These are phyloP conservation scores for Candida gigantensis DNA, from an alignment of 1,139 yeast species.

Conservation along the genomic window DNA sequence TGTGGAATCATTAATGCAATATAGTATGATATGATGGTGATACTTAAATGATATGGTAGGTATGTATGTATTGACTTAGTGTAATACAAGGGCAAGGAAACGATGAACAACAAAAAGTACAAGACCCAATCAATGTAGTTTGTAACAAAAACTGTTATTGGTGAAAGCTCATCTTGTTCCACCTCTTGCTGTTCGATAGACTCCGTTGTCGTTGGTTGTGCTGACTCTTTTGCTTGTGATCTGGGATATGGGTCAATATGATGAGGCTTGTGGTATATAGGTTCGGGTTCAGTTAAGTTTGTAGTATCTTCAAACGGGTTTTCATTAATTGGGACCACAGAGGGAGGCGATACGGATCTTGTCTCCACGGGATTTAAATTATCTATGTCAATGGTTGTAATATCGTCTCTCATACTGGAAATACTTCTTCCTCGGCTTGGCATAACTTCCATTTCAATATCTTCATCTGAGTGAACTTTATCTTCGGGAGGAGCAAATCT, in stretches of 20 bases:
- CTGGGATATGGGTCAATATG: conserved; percentile 10
- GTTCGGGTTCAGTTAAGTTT: conserved; percentile 19
- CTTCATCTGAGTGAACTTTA: conserved; percentile 16
- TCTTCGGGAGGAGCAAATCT: conserved; percentile 18
- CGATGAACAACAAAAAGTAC: conserved; percentile 46
- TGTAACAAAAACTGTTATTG: conserved; percentile 31
- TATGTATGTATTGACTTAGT: conserved; percentile 48
- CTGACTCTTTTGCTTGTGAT: conserved; percentile 3
- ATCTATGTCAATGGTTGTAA: conserved; percentile 36
- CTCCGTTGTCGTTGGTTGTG: conserved; percentile 5
- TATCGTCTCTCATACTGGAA: conserved; percentile 37
- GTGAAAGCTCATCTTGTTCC: conserved; percentile 1
- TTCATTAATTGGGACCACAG: conserved; percentile 12
- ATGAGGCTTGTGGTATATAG: conserved; percentile 18
- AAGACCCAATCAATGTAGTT: conserved; percentile 58
- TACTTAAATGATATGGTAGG: conserved; percentile 62
- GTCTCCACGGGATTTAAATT: conserved; percentile 21
- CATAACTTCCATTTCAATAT: conserved; percentile 23
- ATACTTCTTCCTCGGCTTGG: conserved; percentile 17
- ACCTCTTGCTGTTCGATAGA: conserved; percentile 6
- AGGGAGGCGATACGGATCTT: conserved; percentile 14
- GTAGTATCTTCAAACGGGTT: conserved; percentile 18
- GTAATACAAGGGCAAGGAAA: conserved; percentile 59
- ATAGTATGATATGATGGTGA: conserved; percentile 59
- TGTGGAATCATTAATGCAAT: conserved; percentile 52